These are phyloP conservation scores for Paecilomyces fulvus DNA, from an alignment of 2,329 filamentous ascomycete genomes.

Conservation along the genomic window DNA sequence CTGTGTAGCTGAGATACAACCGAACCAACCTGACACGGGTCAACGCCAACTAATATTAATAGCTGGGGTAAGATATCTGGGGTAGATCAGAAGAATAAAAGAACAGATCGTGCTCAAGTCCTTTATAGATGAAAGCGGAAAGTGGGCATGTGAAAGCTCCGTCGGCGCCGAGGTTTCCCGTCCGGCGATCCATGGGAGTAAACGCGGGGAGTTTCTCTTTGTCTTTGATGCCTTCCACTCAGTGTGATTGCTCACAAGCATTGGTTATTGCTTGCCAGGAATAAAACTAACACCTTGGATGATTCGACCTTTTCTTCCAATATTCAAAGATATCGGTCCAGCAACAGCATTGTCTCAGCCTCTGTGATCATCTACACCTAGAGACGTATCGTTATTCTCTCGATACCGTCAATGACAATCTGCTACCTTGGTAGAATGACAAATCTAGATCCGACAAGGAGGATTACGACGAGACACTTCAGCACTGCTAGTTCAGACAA, in stretches of 20 bases:
- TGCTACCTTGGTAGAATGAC: too few species aligned
- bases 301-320: too few species aligned
- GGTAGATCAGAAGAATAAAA: not conserved
- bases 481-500: conserved; percentile 20
- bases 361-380: too few species aligned
- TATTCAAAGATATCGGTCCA: too few species aligned
- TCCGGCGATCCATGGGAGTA: not conserved
- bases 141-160: conserved; percentile 17
- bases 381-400: too few species aligned
- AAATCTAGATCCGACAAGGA: conserved; percentile 19
- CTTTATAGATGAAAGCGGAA: conserved; percentile 14
- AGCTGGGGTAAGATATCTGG: not conserved
- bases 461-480: conserved; percentile 23
- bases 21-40: not conserved
- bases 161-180: conserved; percentile 12
- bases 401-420: too few species aligned
- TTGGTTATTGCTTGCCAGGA: too few species aligned
- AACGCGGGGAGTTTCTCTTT: too few species aligned
- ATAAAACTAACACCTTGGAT: too few species aligned
- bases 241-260: too few species aligned
- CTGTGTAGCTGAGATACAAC: not conserved
- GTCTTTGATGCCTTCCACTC: too few species aligned
- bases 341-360: too few species aligned
- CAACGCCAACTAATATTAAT: not conserved
- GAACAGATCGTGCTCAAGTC: conserved; percentile 1